Evolutionary conservation across 2,329 filamentous ascomycete species (phyloP).

Genomic region (Epichloe gansuensis): DNA sequence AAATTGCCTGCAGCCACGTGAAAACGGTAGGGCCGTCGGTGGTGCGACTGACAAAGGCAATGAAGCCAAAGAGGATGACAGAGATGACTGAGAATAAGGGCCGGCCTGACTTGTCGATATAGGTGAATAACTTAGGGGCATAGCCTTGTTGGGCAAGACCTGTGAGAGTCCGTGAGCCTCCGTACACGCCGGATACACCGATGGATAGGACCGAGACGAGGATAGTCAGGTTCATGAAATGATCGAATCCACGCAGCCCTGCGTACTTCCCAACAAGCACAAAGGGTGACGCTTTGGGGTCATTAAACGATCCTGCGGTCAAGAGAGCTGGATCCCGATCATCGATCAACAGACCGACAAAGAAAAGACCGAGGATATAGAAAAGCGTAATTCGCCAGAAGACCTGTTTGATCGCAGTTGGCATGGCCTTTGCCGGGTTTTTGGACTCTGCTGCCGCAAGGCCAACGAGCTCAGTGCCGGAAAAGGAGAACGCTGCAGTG

Average conservation of each 20-base stretch:
- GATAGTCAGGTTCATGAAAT: constrained; percentile 47
- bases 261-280: constrained; percentile 44
- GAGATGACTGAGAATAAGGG: constrained; percentile 37
- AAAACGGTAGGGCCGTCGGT: constrained; percentile 38
- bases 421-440: constrained; percentile 60
- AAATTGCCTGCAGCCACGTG: constrained; percentile 50
- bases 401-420: constrained; percentile 72
- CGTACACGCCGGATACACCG: constrained; percentile 46
- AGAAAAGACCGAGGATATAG: constrained; percentile 39
- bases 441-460: constrained; percentile 36
- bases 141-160: constrained; percentile 47
- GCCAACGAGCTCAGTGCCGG: constrained; percentile 55
- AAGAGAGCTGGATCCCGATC: constrained; percentile 32
- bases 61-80: constrained; percentile 34
- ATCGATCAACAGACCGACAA: constrained; percentile 37
- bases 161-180: constrained; percentile 44
- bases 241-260: constrained; percentile 36
- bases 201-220: constrained; percentile 46
- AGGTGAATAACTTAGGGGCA: constrained; percentile 42
- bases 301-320: constrained; percentile 25
- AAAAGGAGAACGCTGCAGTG: constrained; percentile 60
- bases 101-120: constrained; percentile 44
- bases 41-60: constrained; percentile 29
- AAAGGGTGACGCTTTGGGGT: constrained; percentile 35
- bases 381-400: constrained; percentile 46